These are phyloP conservation scores for Yarrowia sp. DNA, from an alignment of 805 yeast genomes.

Conservation along the genomic window DNA sequence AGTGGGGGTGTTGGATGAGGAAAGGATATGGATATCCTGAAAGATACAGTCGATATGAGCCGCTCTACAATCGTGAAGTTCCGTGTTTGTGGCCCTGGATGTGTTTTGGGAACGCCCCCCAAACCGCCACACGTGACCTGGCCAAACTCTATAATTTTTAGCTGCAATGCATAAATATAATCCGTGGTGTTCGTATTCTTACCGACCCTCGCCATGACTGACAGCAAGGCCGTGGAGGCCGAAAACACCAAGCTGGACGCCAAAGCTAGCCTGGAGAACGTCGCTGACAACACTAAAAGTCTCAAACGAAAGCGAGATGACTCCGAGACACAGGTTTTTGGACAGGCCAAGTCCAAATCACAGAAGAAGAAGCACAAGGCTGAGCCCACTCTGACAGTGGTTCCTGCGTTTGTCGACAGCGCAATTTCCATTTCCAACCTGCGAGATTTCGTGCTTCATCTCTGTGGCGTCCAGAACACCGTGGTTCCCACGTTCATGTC, in stretches of 20 bases:
- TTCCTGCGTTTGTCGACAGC: slow-evolving; percentile 13
- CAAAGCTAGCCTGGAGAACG: not conserved
- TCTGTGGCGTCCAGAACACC: slow-evolving; percentile 42
- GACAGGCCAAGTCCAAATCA: slow-evolving; percentile 13
- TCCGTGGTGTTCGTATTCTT: not conserved
- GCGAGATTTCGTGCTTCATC: slow-evolving; percentile 48
- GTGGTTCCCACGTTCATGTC: slow-evolving; percentile 51
- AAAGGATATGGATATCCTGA: no score
- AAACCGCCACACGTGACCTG: not conserved
- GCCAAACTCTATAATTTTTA: slow-evolving; percentile 11
- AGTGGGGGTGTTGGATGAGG: no score
- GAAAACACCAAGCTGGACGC: not conserved
- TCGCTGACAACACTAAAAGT: not conserved
- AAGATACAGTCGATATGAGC: no score
- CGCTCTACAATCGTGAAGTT: no score
- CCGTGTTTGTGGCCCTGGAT: no score
- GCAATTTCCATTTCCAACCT: slow-evolving; percentile 38
- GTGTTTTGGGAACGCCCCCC: not conserved
- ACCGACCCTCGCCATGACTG: not conserved
- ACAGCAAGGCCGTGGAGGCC: slow-evolving; percentile 12
- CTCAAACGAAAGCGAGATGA: slow-evolving; percentile 14
- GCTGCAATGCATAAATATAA: slow-evolving; percentile 23
- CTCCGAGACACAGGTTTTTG: not conserved
- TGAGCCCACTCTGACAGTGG: slow-evolving; percentile 32
- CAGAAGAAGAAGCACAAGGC: slow-evolving; percentile 33